A percentile compares a stretch with the other conserved stretches of the same genome.
Evolutionary conservation across 306 rosid species (phyloP).

Genomic region (Chamaecrista fasciculata): DNA sequence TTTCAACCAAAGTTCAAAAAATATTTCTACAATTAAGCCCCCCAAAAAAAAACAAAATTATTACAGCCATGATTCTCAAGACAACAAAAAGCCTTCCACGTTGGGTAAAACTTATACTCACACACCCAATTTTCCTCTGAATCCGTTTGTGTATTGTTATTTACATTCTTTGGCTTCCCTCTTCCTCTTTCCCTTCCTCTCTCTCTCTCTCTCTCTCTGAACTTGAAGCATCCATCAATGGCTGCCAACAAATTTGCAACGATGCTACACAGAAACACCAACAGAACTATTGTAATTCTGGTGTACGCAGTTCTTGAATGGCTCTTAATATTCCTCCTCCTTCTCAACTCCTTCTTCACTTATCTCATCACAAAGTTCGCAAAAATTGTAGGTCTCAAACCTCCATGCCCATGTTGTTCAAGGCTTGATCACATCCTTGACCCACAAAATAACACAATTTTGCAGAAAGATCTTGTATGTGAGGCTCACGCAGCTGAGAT

Average conservation of each 20-base stretch:
- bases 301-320: slow-evolving; percentile 72
- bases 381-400: slow-evolving; percentile 51
- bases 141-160: slow-evolving; percentile 18
- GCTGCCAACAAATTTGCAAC: slow-evolving; percentile 64
- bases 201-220: too few relatives aligned
- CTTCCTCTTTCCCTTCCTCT: neutral
- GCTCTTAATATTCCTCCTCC: slow-evolving; percentile 64
- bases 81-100: neutral
- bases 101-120: slow-evolving; percentile 11
- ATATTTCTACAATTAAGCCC: too few relatives aligned
- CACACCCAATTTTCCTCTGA: slow-evolving; percentile 19
- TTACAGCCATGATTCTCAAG: too few relatives aligned
- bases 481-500: slow-evolving; percentile 65
- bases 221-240: too few relatives aligned
- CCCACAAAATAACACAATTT: slow-evolving; percentile 21
- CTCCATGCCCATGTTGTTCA: slow-evolving; percentile 66
- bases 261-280: slow-evolving; percentile 52
- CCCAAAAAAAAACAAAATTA: too few relatives aligned
- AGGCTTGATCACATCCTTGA: slow-evolving; percentile 57
- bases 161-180: neutral
- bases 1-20: too few relatives aligned
- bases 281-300: slow-evolving; percentile 44
- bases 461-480: slow-evolving; percentile 52
- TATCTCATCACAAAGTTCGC: slow-evolving; percentile 56
- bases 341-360: slow-evolving; percentile 57